These are phyloP conservation scores for Tricholoma terreum DNA, from an alignment of 768 basidiomycete genomes.

Conservation along the genomic window DNA sequence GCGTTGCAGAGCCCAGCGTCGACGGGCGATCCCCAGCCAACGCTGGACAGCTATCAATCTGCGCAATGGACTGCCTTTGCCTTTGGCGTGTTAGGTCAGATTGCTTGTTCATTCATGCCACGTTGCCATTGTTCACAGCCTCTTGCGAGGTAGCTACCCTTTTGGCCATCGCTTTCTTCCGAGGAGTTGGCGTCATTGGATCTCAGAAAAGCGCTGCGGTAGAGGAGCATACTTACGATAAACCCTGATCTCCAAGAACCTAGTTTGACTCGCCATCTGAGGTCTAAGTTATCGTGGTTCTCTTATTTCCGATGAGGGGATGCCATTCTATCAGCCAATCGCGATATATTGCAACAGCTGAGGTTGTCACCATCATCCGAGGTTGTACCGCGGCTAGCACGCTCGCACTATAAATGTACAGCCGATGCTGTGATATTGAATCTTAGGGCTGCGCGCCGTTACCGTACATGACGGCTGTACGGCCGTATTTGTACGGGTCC, in stretches of 20 bases:
- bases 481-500: no score
- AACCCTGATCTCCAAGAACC: not conserved
- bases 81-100: slow-evolving; percentile 58
- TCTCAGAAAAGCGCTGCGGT: slow-evolving; percentile 7
- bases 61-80: slow-evolving; percentile 66
- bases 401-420: no score
- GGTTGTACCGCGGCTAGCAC: no score
- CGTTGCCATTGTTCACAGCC: not conserved
- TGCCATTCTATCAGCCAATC: no score
- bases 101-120: not conserved
- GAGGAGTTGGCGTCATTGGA: slow-evolving; percentile 19
- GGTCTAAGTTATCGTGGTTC: not conserved
- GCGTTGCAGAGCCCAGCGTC: slow-evolving; percentile 28
- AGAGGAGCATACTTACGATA: not conserved
- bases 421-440: no score
- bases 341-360: no score
- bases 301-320: not conserved
- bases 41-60: slow-evolving; percentile 52
- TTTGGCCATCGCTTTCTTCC: slow-evolving; percentile 15
- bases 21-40: slow-evolving; percentile 24
- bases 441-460: no score
- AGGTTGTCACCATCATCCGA: no score
- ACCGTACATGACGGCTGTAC: no score
- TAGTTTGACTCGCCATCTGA: not conserved
- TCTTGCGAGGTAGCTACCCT: slow-evolving; percentile 10